Evolutionary conservation across 495 filamentous ascomycete genomes (phyloP), one percentile per base, ranked within the genome.

Genomic region (Penicillium robsamsonii): DNA sequence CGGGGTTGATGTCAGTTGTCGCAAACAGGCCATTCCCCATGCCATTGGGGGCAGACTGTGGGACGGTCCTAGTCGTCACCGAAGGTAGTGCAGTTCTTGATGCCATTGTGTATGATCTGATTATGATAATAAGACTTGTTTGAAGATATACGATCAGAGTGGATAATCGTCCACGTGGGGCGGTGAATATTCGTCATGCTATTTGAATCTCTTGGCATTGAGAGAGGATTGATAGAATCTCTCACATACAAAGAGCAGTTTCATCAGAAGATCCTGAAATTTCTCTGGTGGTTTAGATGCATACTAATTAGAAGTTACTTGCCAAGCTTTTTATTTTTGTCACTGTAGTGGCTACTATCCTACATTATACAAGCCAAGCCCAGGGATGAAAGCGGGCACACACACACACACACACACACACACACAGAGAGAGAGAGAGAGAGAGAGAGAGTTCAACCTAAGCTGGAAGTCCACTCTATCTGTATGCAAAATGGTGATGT

Each of bases 21-120:
- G 78, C 74, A 52, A 77, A 79, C 9, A 81, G 64, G 11, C 76
- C 76, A 45, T 63, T 72, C 22, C 75, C 75, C 62, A 74, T 64
- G 38, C 68, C 71, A 61, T 63, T 57, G 1, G 66, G 61, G 15
- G 70, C 63, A 41, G 59, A 53, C 12, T 63, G 58, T 1, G 70
- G 60, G 3, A 50, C 61, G 12, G 73, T 68, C 48, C 64, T 75
- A 7, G 68, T 67, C 4, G 56, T 50, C 12, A 70, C 61, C 25
- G 58, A 64, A 15, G 64, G 67, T 5, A 64, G 53, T 15, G 55
- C 20, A 47, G 31, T 58, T 38, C 56, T 43, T 25, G 53, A 47
- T 11, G 66, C 57, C 64, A 70, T 73, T 66, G 31, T 53, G 18
- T 48, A 18, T 24, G 10, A 7, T 45, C 22, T 29, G 7, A 8